Evolutionary conservation across 179 eudicot genomes (phyloP).

Genomic region (Corrigiola litoralis): DNA sequence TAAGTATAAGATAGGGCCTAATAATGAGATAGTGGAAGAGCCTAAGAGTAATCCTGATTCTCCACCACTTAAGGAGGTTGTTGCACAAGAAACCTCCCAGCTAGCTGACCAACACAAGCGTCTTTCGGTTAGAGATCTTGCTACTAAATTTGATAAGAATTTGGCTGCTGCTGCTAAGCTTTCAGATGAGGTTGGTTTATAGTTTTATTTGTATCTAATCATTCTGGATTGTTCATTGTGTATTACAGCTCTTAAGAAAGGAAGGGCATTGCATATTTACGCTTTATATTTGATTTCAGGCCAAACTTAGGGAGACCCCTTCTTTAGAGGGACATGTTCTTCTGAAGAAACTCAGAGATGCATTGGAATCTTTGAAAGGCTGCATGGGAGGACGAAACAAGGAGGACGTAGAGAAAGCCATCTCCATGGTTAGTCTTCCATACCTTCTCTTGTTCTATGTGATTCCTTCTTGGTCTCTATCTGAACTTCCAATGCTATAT

Average conservation of each 20-base stretch:
- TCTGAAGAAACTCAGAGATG: constrained; percentile 90
- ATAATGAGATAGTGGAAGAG: constrained; percentile 83
- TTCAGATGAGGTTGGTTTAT: constrained; percentile 58
- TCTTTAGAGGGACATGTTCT: constrained; percentile 95
- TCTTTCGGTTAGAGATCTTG: constrained; percentile 93
- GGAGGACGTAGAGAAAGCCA: constrained; percentile 96
- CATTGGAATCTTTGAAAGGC: constrained; percentile 79
- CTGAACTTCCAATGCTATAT: background rate
- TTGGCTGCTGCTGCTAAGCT: constrained; percentile 84
- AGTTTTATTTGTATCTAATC: background rate
- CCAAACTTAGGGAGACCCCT: constrained; percentile 71
- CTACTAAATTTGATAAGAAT: constrained; percentile 90
- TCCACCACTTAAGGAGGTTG: constrained; percentile 73
- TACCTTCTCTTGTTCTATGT: background rate
- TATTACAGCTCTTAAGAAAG: background rate
- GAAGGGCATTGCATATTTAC: background rate
- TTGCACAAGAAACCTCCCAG: constrained; percentile 65
- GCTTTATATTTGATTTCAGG: constrained; percentile 36
- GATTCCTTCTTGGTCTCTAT: background rate
- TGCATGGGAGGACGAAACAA: constrained; percentile 76
- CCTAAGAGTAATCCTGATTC: constrained; percentile 49
- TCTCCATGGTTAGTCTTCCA: constrained; percentile 64
- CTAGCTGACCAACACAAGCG: constrained; percentile 83
- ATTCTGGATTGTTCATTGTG: no score
- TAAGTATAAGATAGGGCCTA: constrained; percentile 76